These are phyloP conservation scores for Sisymbrium irio DNA, from an alignment of 345 rosid species.

Conservation along the genomic window DNA sequence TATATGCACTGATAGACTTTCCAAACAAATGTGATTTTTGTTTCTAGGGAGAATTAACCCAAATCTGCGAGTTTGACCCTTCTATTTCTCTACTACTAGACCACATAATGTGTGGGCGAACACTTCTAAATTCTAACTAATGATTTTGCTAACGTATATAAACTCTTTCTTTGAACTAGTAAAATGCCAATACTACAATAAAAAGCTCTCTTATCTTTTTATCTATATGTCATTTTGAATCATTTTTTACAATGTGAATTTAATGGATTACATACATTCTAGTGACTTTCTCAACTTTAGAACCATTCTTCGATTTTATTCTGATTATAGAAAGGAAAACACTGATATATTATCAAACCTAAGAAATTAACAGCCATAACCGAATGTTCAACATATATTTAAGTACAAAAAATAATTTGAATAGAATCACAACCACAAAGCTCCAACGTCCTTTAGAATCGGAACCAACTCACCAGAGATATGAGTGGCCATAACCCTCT, in stretches of 20 bases:
- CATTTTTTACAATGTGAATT: neutral
- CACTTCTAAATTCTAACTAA: no score
- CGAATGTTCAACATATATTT: neutral
- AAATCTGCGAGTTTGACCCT: no score
- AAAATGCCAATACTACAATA: no score
- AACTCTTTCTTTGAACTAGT: no score
- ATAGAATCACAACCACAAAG: conserved; percentile 69
- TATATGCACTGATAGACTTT: no score
- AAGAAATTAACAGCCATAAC: neutral
- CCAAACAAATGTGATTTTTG: no score
- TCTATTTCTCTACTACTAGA: no score
- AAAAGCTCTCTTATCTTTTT: no score
- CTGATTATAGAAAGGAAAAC: neutral
- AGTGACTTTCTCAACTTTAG: neutral
- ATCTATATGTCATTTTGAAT: no score
- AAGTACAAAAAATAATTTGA: neutral
- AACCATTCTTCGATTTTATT: neutral
- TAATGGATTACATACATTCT: neutral
- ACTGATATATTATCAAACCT: neutral
- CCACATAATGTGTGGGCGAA: no score
- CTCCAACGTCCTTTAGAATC: conserved; percentile 71
- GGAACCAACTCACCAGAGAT: conserved; percentile 85
- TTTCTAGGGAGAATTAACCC: no score
- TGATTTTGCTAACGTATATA: no score
- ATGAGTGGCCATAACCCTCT: conserved; percentile 77